Percentiles rank a stretch among this genome's conserved stretches.
phyloP scores from a whole-genome alignment of 2,329 filamentous ascomycete species.

The Paramyrothecium roridum region DNA sequence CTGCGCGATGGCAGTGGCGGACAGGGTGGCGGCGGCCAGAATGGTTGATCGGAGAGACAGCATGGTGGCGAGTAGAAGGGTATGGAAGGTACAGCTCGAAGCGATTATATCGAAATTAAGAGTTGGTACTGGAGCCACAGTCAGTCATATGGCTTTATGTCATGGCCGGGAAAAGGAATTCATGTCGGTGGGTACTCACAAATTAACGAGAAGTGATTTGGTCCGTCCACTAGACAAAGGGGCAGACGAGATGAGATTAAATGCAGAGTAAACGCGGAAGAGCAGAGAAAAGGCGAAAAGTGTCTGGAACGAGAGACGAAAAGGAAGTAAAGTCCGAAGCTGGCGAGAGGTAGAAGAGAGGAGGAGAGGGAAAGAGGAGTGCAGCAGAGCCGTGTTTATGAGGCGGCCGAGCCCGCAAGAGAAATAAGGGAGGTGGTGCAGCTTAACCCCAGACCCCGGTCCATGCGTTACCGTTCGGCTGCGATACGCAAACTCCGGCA shows the following conservation, averaged over 20 bases:
- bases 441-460: neutral
- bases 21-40: constrained; percentile 48
- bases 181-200: neutral
- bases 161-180: too few relatives aligned
- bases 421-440: neutral
- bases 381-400: neutral
- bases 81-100: constrained; percentile 4
- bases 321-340: neutral
- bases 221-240: neutral
- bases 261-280: neutral
- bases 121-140: constrained; percentile 4
- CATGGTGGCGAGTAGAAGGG: constrained; percentile 36
- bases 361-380: neutral
- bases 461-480: neutral
- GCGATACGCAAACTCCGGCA: neutral
- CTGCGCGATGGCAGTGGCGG: constrained; percentile 51
- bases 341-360: neutral
- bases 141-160: neutral
- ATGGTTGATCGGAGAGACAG: constrained; percentile 50
- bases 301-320: neutral
- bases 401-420: neutral
- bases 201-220: neutral
- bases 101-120: neutral
- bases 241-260: neutral
- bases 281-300: neutral